phyloP scores from a whole-genome alignment of 176 grass and related monocot species.

The Miscanthus lutarioriparius region DNA sequence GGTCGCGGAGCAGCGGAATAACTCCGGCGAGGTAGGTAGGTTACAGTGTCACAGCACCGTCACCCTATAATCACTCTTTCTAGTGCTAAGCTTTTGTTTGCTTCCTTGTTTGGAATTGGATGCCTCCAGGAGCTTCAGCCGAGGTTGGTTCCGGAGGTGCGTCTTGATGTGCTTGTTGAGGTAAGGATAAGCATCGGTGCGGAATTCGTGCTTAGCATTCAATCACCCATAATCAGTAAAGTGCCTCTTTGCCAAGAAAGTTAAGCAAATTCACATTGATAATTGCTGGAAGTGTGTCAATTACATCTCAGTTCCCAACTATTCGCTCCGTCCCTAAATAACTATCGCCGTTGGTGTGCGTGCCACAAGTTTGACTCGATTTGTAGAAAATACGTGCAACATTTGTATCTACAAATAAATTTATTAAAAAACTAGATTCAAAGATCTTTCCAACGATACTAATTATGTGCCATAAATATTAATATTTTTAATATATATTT shows the following conservation, averaged over 20 bases:
- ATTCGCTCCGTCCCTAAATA: no score
- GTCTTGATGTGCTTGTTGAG: conserved; percentile 81
- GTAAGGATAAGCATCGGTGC: conserved; percentile 30
- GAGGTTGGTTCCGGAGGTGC: conserved; percentile 53
- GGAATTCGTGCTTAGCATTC: conserved; percentile 4
- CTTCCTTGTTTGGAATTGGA: conserved; percentile 23
- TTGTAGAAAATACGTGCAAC: no score
- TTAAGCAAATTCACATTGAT: not conserved
- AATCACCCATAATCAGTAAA: not conserved
- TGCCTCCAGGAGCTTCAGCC: conserved; percentile 55
- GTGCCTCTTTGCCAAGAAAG: not conserved
- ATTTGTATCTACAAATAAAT: no score
- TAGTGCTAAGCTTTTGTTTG: conserved; percentile 4
- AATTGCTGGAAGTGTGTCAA: not conserved
- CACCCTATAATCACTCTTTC: not conserved
- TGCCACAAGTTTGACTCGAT: no score
- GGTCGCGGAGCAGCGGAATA: conserved; percentile 61
- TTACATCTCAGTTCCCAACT: not conserved
- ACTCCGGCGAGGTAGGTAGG: conserved; percentile 58
- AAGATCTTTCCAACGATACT: no score
- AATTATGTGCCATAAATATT: no score
- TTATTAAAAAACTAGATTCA: no score
- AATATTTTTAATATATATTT: no score
- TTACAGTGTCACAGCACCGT: not conserved
- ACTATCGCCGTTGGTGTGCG: no score